Base-by-base conservation (phyloP, 2,329 filamentous ascomycete genomes). In the Pleoardoris graminearum region DNA sequence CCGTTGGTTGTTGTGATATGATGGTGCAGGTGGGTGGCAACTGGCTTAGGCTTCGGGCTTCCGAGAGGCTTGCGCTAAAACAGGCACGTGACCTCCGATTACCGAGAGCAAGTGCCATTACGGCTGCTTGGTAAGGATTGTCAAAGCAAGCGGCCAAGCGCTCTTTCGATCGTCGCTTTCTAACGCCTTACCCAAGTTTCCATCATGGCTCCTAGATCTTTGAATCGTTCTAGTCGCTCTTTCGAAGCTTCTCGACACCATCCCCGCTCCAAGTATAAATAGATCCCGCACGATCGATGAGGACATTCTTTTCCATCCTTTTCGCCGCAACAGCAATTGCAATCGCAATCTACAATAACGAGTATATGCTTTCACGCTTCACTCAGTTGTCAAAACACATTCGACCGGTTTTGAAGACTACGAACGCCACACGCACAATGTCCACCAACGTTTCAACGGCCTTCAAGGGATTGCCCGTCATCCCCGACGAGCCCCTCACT, bases 401-500 rank as follows among this genome's bases (percentile, higher is more conserved):
- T 23, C 60, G 57, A 53, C 61, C 69, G 48, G 65, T 60, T 16
- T 35, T 62, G 25, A 60, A 55, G 47, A 61, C 17, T 16, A 37
- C 16, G 12, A 54, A 65, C 53, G 60, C 67, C 36, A 64, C 62
- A 43, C 52, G 57, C 41, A 62, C 60, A 35, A 72, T 72, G 64
- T 65, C 67, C 27, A 68, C 65, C 30, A 59, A 55, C 36, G 62
- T 62, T 45, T 46, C 56, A 12, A 58, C 63, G 38, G 65, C 66
- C 46, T 81, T 80, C 62, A 71, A 71, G 35, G 79, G 78, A 45
- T 68, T 81, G n/a, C 77, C 78, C 14, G 77, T 80, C 62, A 77
- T 80, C 70, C 68, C 68, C 42, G 74, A 75, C 49, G 66, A 72
- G 50, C 42, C 59, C 36, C 61, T 71, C 52, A 71, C 66, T 4